These are phyloP conservation scores for Salix purpurea DNA, from an alignment of 345 rosid genomes.

Conservation along the genomic window DNA sequence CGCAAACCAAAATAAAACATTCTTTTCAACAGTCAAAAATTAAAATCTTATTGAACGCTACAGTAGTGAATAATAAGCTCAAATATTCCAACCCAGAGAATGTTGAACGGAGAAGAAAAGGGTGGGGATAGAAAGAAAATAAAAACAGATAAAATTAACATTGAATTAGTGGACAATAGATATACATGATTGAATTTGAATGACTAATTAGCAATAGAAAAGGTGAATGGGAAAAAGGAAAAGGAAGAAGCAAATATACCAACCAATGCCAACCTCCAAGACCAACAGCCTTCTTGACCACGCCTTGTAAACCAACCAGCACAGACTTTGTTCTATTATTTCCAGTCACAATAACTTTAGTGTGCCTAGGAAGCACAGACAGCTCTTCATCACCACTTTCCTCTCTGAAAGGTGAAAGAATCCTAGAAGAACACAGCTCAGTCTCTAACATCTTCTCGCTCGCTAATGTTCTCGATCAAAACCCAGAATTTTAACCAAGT, in stretches of 20 bases:
- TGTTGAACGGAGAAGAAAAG: background rate
- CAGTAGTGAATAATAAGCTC: background rate
- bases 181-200: background rate
- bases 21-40: background rate
- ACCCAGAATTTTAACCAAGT: constrained; percentile 2
- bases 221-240: background rate
- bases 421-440: constrained; percentile 40
- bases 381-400: constrained; percentile 71
- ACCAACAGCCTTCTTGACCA: constrained; percentile 73
- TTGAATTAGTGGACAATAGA: background rate
- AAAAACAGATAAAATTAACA: background rate
- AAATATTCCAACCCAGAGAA: background rate
- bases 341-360: constrained; percentile 66
- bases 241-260: constrained; percentile 30
- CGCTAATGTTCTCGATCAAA: background rate
- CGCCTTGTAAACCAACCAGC: constrained; percentile 65
- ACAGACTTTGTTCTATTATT: constrained; percentile 70
- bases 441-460: constrained; percentile 39
- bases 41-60: no score
- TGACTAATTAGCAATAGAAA: background rate
- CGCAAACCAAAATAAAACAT: background rate
- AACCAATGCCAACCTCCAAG: constrained; percentile 88
- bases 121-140: background rate
- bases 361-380: constrained; percentile 65
- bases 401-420: constrained; percentile 47